phyloP scores from a whole-genome alignment of 2,329 filamentous ascomycete species.

The Pseudogymnoascus sp. region DNA sequence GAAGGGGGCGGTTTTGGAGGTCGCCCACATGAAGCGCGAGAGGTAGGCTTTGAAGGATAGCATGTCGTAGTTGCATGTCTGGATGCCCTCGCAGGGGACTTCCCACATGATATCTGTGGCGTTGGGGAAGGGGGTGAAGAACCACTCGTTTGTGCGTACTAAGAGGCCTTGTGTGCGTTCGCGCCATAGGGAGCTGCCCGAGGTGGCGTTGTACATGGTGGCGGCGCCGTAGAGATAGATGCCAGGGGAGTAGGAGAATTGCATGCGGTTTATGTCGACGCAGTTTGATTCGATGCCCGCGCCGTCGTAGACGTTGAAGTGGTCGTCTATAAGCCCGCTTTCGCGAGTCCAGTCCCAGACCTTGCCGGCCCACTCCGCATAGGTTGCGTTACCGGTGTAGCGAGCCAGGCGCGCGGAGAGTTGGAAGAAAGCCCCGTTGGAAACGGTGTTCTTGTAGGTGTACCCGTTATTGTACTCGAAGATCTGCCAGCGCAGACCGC shows the following conservation, averaged over 20 bases:
- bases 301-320: constrained; percentile 55
- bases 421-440: constrained; percentile 78
- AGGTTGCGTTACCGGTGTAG: constrained; percentile 58
- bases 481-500: constrained; percentile 77
- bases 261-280: constrained; percentile 40
- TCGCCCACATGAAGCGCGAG: constrained; percentile 54
- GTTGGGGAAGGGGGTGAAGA: constrained; percentile 46
- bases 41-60: constrained; percentile 62
- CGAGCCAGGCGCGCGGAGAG: constrained; percentile 67
- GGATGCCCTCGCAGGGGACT: constrained; percentile 52
- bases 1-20: constrained; percentile 48
- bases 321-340: constrained; percentile 48
- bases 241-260: constrained; percentile 59
- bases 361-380: constrained; percentile 57
- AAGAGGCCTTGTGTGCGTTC: constrained; percentile 46
- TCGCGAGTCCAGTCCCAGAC: constrained; percentile 57
- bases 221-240: constrained; percentile 59
- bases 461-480: constrained; percentile 69
- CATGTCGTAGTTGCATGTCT: constrained; percentile 55
- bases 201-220: constrained; percentile 53
- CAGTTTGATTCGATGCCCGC: constrained; percentile 46
- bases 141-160: constrained; percentile 38
- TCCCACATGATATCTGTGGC: constrained; percentile 57
- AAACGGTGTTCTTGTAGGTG: constrained; percentile 74
- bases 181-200: constrained; percentile 44